A percentile compares a stretch with the other conserved stretches of the same genome.
These are phyloP conservation scores for Triticum timopheevii DNA, from an alignment of 176 grass and related monocot species.

Conservation along the genomic window DNA sequence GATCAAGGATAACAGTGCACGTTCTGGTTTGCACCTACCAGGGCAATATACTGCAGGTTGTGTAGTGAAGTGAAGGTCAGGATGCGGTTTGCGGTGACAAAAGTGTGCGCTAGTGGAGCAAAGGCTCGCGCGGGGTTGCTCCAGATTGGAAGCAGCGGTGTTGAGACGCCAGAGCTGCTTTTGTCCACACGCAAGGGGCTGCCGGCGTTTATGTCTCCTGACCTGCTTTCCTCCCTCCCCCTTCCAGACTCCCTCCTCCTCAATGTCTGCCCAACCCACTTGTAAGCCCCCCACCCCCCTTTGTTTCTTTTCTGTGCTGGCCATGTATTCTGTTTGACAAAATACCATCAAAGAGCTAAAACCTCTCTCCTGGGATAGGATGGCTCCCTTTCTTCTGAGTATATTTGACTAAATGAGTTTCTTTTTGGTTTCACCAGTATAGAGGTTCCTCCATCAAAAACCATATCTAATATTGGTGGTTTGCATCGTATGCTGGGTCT, in stretches of 20 bases:
- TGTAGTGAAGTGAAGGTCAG: neutral
- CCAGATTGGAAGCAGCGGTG: constrained; percentile 29
- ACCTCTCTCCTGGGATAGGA: neutral
- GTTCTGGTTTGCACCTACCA: neutral
- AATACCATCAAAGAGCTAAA: neutral
- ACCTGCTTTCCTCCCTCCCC: constrained; percentile 69
- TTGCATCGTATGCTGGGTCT: constrained; percentile 74
- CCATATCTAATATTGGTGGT: constrained; percentile 69
- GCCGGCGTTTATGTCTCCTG: constrained; percentile 67
- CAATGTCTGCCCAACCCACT: constrained; percentile 85
- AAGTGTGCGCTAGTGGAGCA: constrained; percentile 28
- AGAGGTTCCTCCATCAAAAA: constrained; percentile 59
- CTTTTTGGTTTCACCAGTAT: constrained; percentile 46
- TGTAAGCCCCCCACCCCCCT: constrained; percentile 44
- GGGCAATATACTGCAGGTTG: neutral
- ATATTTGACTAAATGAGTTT: neutral
- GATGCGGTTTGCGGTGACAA: constrained; percentile 43
- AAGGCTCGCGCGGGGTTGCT: constrained; percentile 36
- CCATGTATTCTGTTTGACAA: neutral
- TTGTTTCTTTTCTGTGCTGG: neutral
- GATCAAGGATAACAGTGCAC: neutral
- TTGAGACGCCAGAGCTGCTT: constrained; percentile 78
- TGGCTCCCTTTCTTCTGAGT: neutral
- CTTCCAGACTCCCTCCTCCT: constrained; percentile 75
- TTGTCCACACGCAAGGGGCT: constrained; percentile 75